Evolutionary conservation across 495 filamentous ascomycete species (phyloP), one percentile per base, ranked within the genome.

Genomic region (Glarea lozoyensis): DNA sequence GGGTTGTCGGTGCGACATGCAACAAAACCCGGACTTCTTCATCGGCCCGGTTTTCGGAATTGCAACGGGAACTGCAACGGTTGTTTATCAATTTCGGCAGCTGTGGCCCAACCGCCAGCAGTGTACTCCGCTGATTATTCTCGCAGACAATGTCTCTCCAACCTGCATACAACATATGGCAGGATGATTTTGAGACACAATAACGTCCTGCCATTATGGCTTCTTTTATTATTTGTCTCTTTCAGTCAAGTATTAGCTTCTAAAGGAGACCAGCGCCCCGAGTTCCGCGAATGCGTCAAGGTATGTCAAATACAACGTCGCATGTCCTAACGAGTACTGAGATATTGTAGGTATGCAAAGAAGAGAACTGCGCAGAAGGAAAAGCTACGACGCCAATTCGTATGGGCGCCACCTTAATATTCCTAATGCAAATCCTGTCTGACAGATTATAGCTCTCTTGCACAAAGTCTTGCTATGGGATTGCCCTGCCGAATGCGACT

Each of bases 401-500:
- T 62, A 46, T 25, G 50, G n/a, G n/a, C n/a, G 20, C 13, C 21
- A 7, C 12, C n/a, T 20, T 15, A 17, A 30, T 13, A 7, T 20
- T 42, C 38, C 40, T 32, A 50, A 20, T 15, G 18, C 19, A 10
- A 21, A 18, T 4, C 16, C 31, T 34, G 27, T 31, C 48, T 49
- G 49, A 58, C 43, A 19, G 21, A 23, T 23, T 11, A 19, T 58
- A 78, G 81, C 83, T 46, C 54, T 86, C 58, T 70, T 79, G 56
- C 83, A 70, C 61, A 77, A 76, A 25, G 69, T 88, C 49, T 76
- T 86, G 54, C 60, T 86, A 61, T 88, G 83, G 83, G 69, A 67
- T 52, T 98, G 92, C 66, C 79, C 87, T 24, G 60, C 81, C 55
- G 90, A 98, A 73, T 98, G 92, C 74, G 92, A 98, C 68, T 94